These are phyloP conservation scores for Ophiostoma australiae DNA, from an alignment of 2,329 filamentous ascomycete species.

Conservation along the genomic window DNA sequence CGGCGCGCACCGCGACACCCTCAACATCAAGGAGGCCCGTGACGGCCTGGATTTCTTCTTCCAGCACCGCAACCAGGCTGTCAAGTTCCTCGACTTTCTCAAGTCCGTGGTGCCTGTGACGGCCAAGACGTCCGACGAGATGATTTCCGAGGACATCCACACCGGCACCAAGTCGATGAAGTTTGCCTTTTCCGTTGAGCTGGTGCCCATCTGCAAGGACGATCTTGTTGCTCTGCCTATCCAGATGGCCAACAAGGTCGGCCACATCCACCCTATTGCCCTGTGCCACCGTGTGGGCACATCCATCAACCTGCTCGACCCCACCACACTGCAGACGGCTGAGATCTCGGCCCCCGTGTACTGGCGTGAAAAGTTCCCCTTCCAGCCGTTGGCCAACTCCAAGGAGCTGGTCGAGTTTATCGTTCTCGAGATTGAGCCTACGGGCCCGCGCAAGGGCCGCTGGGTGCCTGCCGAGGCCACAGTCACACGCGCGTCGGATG, in stretches of 20 bases:
- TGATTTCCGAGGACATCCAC: slow-evolving; percentile 86
- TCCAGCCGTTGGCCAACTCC: slow-evolving; percentile 75
- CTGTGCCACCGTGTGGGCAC: slow-evolving; percentile 88
- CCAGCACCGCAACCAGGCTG: slow-evolving; percentile 79
- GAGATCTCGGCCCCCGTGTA: slow-evolving; percentile 79
- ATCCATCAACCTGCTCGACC: slow-evolving; percentile 82
- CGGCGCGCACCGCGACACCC: slow-evolving; percentile 76
- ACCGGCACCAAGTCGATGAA: slow-evolving; percentile 91
- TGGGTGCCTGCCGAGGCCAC: slow-evolving; percentile 83
- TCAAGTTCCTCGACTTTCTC: slow-evolving; percentile 72
- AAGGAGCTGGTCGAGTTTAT: slow-evolving; percentile 87
- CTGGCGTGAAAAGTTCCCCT: slow-evolving; percentile 72
- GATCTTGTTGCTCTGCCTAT: slow-evolving; percentile 91
- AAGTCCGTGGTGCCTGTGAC: slow-evolving; percentile 67
- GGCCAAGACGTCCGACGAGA: slow-evolving; percentile 52
- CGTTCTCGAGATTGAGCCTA: slow-evolving; percentile 85
- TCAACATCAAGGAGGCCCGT: slow-evolving; percentile 96
- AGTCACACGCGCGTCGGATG: slow-evolving; percentile 78
- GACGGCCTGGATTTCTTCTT: slow-evolving; percentile 97
- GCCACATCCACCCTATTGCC: slow-evolving; percentile 82
- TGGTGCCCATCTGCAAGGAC: slow-evolving; percentile 95
- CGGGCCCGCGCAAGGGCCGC: slow-evolving; percentile 69
- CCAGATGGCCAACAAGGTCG: slow-evolving; percentile 76
- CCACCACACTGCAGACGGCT: slow-evolving; percentile 82
- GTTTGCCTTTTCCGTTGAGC: slow-evolving; percentile 81